Base-by-base conservation (phyloP, 805 yeast genomes). In the Saccharomyces eubayanus region DNA sequence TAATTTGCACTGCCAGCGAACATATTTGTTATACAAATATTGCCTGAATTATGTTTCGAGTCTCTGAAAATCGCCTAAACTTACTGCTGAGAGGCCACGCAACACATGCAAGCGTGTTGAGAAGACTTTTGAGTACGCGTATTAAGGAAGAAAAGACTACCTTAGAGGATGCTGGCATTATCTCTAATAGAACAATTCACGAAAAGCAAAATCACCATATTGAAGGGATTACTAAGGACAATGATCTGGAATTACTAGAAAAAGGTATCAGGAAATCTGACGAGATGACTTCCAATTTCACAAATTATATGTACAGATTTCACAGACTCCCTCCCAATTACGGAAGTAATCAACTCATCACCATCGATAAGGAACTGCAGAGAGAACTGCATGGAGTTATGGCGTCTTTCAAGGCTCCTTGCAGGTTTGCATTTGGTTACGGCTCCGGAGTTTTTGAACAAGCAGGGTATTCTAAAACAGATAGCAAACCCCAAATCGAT, bases 391-490 rank as follows among this genome's bases (percentile, higher is more conserved):
- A 75, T 16, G 66, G 74, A 2, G 76, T 86, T 2, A 62, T 85
- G 41, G 69, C 79, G 69, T 72, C 75, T 48, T 88, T 88, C 68
- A 73, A 81, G 46, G 85, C 92, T 0, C 91, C 94, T 0, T 79
- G 89, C 12, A 74, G 82, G 52, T 87, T 81, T 62, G 84, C 96
- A 0, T 87, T 92, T 70, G 99, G 97, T 0, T 92, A 92, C 69
- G 99, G 99, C 1, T 87, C 96, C 6, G 96, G 96, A 4, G 96
- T 94, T 1, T 87, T 94, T 62, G 77, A 81, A 40, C 99, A 92
- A 67, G 84, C 83, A 4, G 70, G 73, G n/a, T 77, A 79, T 58
- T 61, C 59, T 1, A 59, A 60, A 6, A 53, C 64, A 2, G 59
- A 66, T 10, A 43, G 16, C 3, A 76, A 77, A 36, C 85, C 90